A percentile compares a stretch with the other conserved stretches of the same genome.
Evolutionary conservation across 768 basidiomycete species (phyloP).

Genomic region (Dentipellis sp.): DNA sequence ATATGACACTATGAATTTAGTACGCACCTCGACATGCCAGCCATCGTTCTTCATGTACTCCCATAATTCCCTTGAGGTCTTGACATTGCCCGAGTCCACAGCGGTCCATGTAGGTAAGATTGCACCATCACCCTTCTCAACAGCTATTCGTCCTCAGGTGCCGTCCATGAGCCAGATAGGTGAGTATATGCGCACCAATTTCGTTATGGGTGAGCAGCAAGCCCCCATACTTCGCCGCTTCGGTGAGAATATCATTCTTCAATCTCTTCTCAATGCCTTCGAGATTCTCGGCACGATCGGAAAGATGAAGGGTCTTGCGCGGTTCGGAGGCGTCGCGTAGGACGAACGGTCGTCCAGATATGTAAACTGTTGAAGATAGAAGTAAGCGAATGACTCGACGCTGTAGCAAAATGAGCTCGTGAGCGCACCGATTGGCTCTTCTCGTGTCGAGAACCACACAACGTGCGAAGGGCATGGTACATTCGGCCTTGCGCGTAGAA

Average conservation of each 20-base stretch:
- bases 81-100: conserved; percentile 76
- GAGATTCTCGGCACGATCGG: conserved; percentile 90
- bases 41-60: conserved; percentile 67
- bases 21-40: conserved; percentile 83
- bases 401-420: background rate
- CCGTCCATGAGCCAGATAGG: background rate
- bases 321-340: conserved; percentile 83
- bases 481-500: conserved; percentile 68
- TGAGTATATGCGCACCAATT: conserved; percentile 40
- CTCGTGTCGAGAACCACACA: conserved; percentile 95
- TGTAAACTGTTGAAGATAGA: conserved; percentile 45
- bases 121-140: conserved; percentile 63
- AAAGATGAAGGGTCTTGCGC: conserved; percentile 65
- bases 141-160: conserved; percentile 21
- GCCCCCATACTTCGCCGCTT: conserved; percentile 81
- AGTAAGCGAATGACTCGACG: background rate
- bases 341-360: conserved; percentile 89
- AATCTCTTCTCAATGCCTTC: conserved; percentile 87
- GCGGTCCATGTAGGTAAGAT: conserved; percentile 92
- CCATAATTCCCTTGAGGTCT: conserved; percentile 84
- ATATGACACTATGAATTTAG: conserved; percentile 2
- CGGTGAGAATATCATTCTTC: conserved; percentile 85
- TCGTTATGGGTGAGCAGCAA: conserved; percentile 92
- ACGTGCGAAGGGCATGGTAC: conserved; percentile 59
- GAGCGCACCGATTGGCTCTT: conserved; percentile 80